Evolutionary conservation across 2,329 filamentous ascomycete genomes (phyloP).

Genomic region (Aspergillus fijiensis): DNA sequence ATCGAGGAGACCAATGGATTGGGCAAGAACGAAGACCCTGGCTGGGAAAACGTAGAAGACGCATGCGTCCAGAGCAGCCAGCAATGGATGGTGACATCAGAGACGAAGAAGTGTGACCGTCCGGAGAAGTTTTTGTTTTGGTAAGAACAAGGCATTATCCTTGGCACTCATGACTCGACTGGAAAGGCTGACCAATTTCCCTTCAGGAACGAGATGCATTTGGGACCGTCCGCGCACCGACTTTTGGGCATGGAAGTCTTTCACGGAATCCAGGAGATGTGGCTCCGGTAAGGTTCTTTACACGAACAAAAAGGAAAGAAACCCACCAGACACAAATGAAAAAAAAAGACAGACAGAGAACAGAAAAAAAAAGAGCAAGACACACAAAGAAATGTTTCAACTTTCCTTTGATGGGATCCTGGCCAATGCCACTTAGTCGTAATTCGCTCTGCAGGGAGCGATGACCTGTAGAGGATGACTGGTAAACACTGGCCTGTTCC

Average conservation of each 20-base stretch:
- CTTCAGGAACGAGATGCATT: conserved; percentile 43
- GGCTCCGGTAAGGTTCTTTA: conserved; percentile 24
- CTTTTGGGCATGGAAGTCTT: conserved; percentile 41
- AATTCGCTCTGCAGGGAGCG: not conserved
- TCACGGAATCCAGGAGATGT: conserved; percentile 36
- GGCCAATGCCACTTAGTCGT: not conserved
- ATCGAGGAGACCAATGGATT: conserved; percentile 37
- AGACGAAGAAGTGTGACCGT: conserved; percentile 31
- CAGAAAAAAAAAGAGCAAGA: not conserved
- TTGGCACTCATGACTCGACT: conserved; percentile 7
- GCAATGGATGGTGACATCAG: conserved; percentile 33
- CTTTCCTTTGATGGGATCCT: not conserved
- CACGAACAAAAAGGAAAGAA: conserved; percentile 4
- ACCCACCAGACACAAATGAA: not conserved
- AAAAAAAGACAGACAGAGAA: not conserved
- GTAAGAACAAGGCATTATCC: conserved; percentile 28
- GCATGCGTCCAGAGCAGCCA: conserved; percentile 33
- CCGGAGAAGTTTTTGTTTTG: conserved; percentile 44
- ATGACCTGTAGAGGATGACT: conserved; percentile 2
- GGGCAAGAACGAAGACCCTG: conserved; percentile 33
- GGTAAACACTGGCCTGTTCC: conserved; percentile 4
- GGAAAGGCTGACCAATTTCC: conserved; percentile 3
- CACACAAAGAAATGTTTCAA: conserved; percentile 6
- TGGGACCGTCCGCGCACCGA: conserved; percentile 39
- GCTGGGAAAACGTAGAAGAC: conserved; percentile 39